Evolutionary conservation across 495 filamentous ascomycete genomes (phyloP).

Genomic region (Acidiella bohemica): DNA sequence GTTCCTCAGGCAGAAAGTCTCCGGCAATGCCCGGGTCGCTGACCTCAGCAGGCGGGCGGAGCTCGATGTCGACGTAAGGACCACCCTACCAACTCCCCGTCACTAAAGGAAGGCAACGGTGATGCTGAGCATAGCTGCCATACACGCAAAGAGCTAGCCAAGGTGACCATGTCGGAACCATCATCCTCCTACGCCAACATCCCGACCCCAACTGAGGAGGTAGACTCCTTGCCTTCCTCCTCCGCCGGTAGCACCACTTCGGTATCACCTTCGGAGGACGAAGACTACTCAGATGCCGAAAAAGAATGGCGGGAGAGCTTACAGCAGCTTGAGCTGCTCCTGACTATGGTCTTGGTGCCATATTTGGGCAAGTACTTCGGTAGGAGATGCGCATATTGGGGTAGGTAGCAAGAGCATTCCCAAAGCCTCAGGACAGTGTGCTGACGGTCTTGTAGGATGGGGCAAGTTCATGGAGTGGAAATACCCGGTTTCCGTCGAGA

Average conservation of each 20-base stretch:
- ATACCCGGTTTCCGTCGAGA: conserved; percentile 52
- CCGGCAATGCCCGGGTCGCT: no score
- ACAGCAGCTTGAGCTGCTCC: conserved; percentile 79
- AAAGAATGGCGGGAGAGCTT: conserved; percentile 85
- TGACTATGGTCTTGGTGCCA: conserved; percentile 87
- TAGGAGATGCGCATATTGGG: conserved; percentile 89
- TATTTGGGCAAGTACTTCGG: conserved; percentile 90
- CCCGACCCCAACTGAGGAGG: conserved; percentile 37
- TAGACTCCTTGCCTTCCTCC: conserved; percentile 68
- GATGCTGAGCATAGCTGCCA: no score
- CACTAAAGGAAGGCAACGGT: no score
- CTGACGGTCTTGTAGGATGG: conserved; percentile 41
- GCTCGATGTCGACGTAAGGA: no score
- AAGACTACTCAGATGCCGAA: conserved; percentile 48
- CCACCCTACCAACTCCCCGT: no score
- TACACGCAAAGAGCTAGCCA: no score
- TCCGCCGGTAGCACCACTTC: conserved; percentile 46
- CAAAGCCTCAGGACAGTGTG: not conserved
- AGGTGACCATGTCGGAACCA: conserved; percentile 8
- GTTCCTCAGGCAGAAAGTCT: conserved; percentile 1
- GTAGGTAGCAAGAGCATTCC: no score
- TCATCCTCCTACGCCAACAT: conserved; percentile 18
- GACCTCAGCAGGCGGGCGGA: no score
- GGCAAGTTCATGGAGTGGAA: conserved; percentile 65
- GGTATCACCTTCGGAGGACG: conserved; percentile 27